phyloP scores from a whole-genome alignment of 2,329 filamentous ascomycete genomes.

The Scytalidium lignicola region DNA sequence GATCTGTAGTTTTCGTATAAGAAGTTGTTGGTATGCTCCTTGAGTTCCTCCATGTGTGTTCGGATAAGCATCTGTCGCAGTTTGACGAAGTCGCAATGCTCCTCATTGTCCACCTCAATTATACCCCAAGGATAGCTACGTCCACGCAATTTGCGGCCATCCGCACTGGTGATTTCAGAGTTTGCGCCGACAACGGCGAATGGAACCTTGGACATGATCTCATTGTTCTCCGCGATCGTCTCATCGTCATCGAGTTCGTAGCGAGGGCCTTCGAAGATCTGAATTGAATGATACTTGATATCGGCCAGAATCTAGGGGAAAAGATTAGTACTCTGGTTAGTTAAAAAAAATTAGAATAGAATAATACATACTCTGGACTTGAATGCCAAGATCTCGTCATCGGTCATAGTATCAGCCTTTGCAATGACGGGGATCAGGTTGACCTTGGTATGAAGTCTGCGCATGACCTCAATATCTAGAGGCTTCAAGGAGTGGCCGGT shows the following conservation, averaged over 20 bases:
- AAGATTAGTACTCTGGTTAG: slow-evolving; percentile 9
- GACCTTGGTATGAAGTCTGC: slow-evolving; percentile 98
- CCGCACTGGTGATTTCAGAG: slow-evolving; percentile 82
- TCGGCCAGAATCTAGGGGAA: slow-evolving; percentile 80
- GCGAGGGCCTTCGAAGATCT: slow-evolving; percentile 97
- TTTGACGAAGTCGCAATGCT: slow-evolving; percentile 99
- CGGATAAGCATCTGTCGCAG: slow-evolving; percentile 99
- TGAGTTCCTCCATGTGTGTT: slow-evolving; percentile 99
- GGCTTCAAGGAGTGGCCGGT: slow-evolving; percentile 98
- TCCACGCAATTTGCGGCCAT: slow-evolving; percentile 92
- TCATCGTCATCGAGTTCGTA: slow-evolving; percentile 99
- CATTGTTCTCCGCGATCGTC: slow-evolving; percentile 99
- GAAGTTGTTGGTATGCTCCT: slow-evolving; percentile 99
- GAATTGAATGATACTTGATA: slow-evolving; percentile 94
- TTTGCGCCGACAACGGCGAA: slow-evolving; percentile 98
- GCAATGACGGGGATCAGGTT: slow-evolving; percentile 99
- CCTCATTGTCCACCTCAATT: slow-evolving; percentile 99
- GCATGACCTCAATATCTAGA: slow-evolving; percentile 98
- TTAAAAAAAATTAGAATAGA: background rate
- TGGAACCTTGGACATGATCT: slow-evolving; percentile 99
- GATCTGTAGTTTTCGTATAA: slow-evolving; percentile 99
- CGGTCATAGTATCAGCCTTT: slow-evolving; percentile 96
- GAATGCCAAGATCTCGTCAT: slow-evolving; percentile 91
- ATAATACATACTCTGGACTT: slow-evolving; percentile 81
- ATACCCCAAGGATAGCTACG: slow-evolving; percentile 97